Evolutionary conservation across 768 basidiomycete species (phyloP).

Genomic region (Polyporus arcularius): DNA sequence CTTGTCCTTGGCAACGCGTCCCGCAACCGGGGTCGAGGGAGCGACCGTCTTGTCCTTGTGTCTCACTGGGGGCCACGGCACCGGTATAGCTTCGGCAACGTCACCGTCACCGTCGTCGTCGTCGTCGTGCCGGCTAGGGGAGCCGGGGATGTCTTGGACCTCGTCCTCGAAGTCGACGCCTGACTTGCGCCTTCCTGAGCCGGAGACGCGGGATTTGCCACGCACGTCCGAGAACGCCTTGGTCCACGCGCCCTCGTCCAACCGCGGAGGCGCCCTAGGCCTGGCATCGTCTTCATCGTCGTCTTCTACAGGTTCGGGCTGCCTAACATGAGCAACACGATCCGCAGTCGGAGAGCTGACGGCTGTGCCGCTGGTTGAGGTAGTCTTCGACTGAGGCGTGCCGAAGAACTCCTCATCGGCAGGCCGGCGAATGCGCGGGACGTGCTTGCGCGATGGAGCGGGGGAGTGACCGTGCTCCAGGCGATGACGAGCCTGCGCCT

Average conservation of each 20-base stretch:
- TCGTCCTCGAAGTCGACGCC: constrained; percentile 11
- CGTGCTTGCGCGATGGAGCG: constrained; percentile 6
- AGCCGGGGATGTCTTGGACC: neutral
- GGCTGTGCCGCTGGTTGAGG: neutral
- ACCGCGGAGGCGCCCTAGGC: constrained; percentile 21
- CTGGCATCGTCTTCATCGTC: neutral
- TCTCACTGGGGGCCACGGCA: constrained; percentile 16
- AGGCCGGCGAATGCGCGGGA: constrained; percentile 1
- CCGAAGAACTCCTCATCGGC: constrained; percentile 10
- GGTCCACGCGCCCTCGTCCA: constrained; percentile 27
- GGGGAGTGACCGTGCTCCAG: neutral
- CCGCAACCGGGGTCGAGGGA: neutral
- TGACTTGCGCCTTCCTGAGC: constrained; percentile 3
- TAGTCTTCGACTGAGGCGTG: constrained; percentile 1
- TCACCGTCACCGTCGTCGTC: constrained; percentile 6
- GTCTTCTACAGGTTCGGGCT: neutral
- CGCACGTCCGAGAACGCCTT: constrained; percentile 24
- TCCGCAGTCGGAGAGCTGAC: constrained; percentile 11
- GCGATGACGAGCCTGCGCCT: constrained; percentile 9
- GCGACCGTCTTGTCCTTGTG: constrained; percentile 2
- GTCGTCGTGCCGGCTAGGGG: neutral
- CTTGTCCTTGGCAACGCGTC: neutral
- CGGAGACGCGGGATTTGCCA: constrained; percentile 7
- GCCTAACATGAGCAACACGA: neutral
- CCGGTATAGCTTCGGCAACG: neutral